Percentiles rank a stretch among this genome's conserved stretches.
These are phyloP conservation scores for Lactarius hatsudake DNA, from an alignment of 768 basidiomycete species.

Conservation along the genomic window DNA sequence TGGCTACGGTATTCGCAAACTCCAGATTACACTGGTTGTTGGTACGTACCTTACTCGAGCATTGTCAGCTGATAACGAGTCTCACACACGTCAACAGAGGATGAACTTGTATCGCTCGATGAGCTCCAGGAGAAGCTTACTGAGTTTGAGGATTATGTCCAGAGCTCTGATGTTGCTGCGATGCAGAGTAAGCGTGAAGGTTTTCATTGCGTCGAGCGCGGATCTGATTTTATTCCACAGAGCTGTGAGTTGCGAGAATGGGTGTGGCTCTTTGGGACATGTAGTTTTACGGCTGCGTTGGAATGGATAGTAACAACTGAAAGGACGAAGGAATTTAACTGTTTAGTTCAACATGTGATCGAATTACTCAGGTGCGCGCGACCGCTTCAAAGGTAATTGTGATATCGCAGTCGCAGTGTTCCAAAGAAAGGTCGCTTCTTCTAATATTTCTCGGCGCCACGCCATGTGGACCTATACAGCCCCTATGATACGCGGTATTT, in stretches of 20 bases:
- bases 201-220: background rate
- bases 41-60: constrained; percentile 32
- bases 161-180: constrained; percentile 88
- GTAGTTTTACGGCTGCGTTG: background rate
- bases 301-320: background rate
- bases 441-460: too few relatives aligned
- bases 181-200: constrained; percentile 72
- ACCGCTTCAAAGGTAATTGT: too few relatives aligned
- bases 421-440: too few relatives aligned
- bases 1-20: constrained; percentile 92
- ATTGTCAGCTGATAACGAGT: constrained; percentile 41
- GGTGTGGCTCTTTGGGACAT: background rate
- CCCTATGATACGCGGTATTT: too few relatives aligned
- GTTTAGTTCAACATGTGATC: background rate
- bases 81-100: constrained; percentile 58
- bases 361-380: too few relatives aligned
- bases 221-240: constrained; percentile 15
- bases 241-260: constrained; percentile 45
- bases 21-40: constrained; percentile 65
- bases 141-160: constrained; percentile 85
- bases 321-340: background rate
- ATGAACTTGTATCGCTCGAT: constrained; percentile 89
- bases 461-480: too few relatives aligned
- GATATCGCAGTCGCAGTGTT: too few relatives aligned
- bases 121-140: constrained; percentile 89